Percentiles rank a stretch among this genome's conserved stretches.
Evolutionary conservation across 345 rosid species (phyloP).

Genomic region (Bruguiera sexangula): DNA sequence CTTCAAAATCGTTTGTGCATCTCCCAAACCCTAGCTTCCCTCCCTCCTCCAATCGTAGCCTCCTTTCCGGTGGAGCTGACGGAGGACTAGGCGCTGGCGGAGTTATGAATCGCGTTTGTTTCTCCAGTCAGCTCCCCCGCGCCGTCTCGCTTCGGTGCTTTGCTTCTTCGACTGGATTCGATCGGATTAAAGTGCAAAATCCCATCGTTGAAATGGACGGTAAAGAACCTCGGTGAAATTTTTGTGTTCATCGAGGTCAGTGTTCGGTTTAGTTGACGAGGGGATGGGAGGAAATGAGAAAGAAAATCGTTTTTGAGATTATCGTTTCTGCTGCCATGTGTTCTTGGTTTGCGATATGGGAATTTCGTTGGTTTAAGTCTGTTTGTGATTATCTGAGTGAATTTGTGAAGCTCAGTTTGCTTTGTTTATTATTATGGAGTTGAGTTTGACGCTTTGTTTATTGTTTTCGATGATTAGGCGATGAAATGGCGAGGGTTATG

Average conservation of each 20-base stretch:
- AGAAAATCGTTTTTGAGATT: no score
- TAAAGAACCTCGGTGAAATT: slow-evolving; percentile 34
- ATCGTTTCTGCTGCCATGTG: no score
- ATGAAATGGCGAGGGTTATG: slow-evolving; percentile 94
- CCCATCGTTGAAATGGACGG: slow-evolving; percentile 51
- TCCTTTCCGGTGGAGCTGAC: background rate
- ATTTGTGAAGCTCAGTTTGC: background rate
- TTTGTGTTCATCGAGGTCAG: background rate
- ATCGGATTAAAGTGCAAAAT: slow-evolving; percentile 36
- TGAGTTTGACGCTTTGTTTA: background rate
- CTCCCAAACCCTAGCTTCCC: slow-evolving; percentile 1
- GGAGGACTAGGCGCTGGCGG: background rate
- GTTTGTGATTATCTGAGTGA: background rate
- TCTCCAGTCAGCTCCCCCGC: slow-evolving; percentile 17
- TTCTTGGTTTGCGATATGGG: no score
- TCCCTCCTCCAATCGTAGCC: slow-evolving; percentile 17
- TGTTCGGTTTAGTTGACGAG: background rate
- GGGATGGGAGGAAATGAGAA: background rate
- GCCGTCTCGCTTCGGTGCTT: slow-evolving; percentile 32
- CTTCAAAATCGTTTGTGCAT: slow-evolving; percentile 12
- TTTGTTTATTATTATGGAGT: background rate
- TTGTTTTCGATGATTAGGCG: slow-evolving; percentile 44
- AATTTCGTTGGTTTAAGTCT: no score
- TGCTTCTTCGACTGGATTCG: slow-evolving; percentile 29
- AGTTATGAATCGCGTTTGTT: slow-evolving; percentile 13